Base-by-base conservation (phyloP, 164 flowering plant species). In the Tinospora cordifolia region DNA sequence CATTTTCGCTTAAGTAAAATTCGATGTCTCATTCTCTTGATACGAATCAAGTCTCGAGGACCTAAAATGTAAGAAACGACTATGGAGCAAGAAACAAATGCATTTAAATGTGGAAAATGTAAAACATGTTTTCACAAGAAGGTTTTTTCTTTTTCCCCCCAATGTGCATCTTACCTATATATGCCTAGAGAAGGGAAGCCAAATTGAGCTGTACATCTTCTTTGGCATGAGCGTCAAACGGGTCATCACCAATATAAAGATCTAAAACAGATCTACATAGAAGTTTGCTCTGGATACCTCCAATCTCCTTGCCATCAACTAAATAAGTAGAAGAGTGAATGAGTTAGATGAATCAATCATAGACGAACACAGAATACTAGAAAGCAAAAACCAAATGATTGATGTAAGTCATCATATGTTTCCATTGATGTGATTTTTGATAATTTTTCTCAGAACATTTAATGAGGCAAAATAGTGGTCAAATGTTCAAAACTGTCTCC, bases 251-350 rank as follows among this genome's bases (percentile, higher is more conserved):
- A 47, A 93, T 85, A 66, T 91, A 90, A 39, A 90, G 82, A 77
- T 93, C 98, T 11, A 93, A 77, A 65, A 93, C 74, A 13, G 97
- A 88, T n/a, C 75, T 76, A 63, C 97, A 91, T 59, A 93, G 73
- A 36, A 89, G 85, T 79, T 87, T 84, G 89, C 97, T 91, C 80
- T 88, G 82, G 54, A 93, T 83, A 74, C 87, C 80, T 65, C 97
- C 96, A 26, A 87, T 86, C 74, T 88, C 92, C 74, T 83, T 81
- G 36, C 97, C 97, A 81, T 93, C 91, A 85, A 93, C 98, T 91
- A 47, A 83, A 21, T 10, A 73, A n/a, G 19, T n/a, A 54, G 24
- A 54, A 64, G 44, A 64, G 41, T 13, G 12, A 34, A 14, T 8
- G 66, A 64, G 66, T 7, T n/a, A 15, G 66, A 64, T 17, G 3